Conservation (phyloP, 164 flowering plant species). For the Sextonia rubra region DNA sequence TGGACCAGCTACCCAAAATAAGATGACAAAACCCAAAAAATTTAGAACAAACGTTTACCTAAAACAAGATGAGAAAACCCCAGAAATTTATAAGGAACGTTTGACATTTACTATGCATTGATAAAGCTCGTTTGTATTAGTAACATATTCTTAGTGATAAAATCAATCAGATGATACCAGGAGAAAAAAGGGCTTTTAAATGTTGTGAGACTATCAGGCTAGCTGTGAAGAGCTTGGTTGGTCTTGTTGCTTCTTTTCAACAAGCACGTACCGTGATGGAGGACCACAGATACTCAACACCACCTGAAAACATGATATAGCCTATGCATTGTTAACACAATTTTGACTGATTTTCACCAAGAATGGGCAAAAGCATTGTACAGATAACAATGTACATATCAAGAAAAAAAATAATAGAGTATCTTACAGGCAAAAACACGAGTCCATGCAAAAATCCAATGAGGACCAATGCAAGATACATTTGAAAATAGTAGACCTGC, state of each 20-base stretch:
- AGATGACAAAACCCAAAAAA: too few relatives aligned
- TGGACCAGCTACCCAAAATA: too few relatives aligned
- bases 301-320: conserved; percentile 41
- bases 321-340: background rate
- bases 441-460: conserved; percentile 93
- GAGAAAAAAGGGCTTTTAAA: background rate
- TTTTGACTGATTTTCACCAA: background rate
- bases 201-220: background rate
- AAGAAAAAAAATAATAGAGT: background rate
- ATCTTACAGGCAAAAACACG: conserved; percentile 80
- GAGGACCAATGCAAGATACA: conserved; percentile 84
- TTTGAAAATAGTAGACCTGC: conserved; percentile 97
- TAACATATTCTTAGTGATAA: background rate
- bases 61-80: too few relatives aligned
- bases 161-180: background rate
- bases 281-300: conserved; percentile 74
- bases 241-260: conserved; percentile 12
- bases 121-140: background rate
- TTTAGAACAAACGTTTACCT: too few relatives aligned
- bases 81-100: background rate
- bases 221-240: conserved; percentile 3
- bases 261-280: conserved; percentile 38
- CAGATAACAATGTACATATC: background rate
- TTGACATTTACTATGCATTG: background rate
- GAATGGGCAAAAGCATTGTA: background rate